These are phyloP conservation scores for Martiniozyma asiatica DNA, from an alignment of 1,139 yeast species.

Conservation along the genomic window DNA sequence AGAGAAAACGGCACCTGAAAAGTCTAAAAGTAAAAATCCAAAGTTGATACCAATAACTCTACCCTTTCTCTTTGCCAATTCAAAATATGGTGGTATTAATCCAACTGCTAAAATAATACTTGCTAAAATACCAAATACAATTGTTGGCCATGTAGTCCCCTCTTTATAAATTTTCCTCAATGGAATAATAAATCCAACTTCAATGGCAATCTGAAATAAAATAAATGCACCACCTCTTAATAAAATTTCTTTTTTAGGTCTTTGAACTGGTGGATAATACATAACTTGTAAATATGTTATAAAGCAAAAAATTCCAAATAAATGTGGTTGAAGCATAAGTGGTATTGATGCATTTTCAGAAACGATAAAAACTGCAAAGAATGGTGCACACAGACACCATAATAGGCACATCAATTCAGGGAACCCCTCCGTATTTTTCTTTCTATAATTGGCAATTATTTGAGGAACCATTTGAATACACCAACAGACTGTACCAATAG, in stretches of 20 bases:
- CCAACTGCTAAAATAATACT: conserved; percentile 68
- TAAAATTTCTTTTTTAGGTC: conserved; percentile 29
- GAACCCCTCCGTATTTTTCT: conserved; percentile 74
- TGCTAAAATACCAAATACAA: conserved; percentile 71
- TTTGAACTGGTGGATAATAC: conserved; percentile 63
- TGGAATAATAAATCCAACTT: conserved; percentile 63
- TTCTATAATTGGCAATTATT: conserved; percentile 54
- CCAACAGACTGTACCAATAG: conserved; percentile 85
- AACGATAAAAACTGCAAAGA: conserved; percentile 61
- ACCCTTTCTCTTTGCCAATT: conserved; percentile 66
- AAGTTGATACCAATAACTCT: conserved; percentile 84
- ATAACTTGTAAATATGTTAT: conserved; percentile 62
- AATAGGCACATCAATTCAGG: conserved; percentile 76
- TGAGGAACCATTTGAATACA: conserved; percentile 86
- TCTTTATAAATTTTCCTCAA: conserved; percentile 44
- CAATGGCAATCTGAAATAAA: conserved; percentile 42
- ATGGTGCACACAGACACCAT: conserved; percentile 81
- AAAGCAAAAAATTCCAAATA: conserved; percentile 63
- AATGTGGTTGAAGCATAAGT: conserved; percentile 73
- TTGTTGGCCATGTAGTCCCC: conserved; percentile 59
- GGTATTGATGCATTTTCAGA: conserved; percentile 65
- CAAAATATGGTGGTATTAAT: conserved; percentile 79
- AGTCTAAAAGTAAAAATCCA: conserved; percentile 65
- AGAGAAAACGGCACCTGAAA: conserved; percentile 70
- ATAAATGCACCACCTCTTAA: conserved; percentile 28